These are phyloP conservation scores for Candida xyloterini DNA, from an alignment of 805 yeast species.

Conservation along the genomic window DNA sequence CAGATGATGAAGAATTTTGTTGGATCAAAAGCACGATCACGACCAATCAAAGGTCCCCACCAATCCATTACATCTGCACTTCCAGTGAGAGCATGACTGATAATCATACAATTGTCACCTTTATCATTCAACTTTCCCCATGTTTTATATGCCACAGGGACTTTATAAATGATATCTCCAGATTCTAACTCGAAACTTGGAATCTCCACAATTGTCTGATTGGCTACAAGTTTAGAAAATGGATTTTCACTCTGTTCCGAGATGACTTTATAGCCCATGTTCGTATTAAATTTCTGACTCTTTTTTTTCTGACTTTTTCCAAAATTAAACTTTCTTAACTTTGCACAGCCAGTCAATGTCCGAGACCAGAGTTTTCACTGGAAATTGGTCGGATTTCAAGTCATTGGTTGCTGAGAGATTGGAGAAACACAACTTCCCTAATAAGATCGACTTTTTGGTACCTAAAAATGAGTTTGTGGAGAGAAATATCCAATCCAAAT, in stretches of 20 bases:
- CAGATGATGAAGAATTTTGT: constrained; percentile 82
- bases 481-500: not conserved
- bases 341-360: constrained; percentile 12
- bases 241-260: constrained; percentile 59
- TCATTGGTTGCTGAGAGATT: constrained; percentile 4
- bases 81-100: constrained; percentile 95
- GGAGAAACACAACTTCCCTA: constrained; percentile 28
- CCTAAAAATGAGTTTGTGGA: constrained; percentile 5
- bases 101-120: constrained; percentile 77
- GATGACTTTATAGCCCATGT: constrained; percentile 36
- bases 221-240: constrained; percentile 64
- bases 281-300: not conserved
- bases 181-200: constrained; percentile 78
- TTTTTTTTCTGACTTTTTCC: not conserved
- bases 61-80: constrained; percentile 94
- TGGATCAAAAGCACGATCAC: constrained; percentile 86
- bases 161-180: constrained; percentile 66
- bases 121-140: constrained; percentile 83
- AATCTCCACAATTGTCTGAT: constrained; percentile 74
- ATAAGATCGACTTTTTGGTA: constrained; percentile 23
- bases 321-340: not conserved
- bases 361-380: constrained; percentile 1
- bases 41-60: constrained; percentile 97
- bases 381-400: constrained; percentile 1
- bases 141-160: constrained; percentile 93